Evolutionary conservation across 176 grass and related monocot species (phyloP).

Genomic region (Eragrostis curvula): DNA sequence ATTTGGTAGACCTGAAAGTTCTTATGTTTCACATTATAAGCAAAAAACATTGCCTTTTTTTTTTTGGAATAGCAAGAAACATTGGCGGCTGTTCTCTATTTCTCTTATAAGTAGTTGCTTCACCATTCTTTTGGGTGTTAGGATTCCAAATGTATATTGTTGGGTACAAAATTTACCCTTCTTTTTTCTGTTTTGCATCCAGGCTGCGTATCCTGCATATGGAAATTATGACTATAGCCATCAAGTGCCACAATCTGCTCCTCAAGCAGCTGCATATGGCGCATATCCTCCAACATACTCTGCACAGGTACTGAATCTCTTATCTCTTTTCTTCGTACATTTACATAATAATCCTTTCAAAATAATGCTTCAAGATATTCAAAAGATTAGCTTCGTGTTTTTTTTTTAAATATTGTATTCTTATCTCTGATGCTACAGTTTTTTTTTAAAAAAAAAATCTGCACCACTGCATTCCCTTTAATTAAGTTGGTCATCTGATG

Average conservation of each 20-base stretch:
- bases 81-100: not conserved
- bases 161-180: not conserved
- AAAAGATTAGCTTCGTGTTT: not conserved
- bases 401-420: conserved; percentile 12
- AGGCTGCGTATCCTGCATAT: conserved; percentile 69
- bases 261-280: conserved; percentile 67
- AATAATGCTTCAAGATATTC: conserved; percentile 18
- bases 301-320: conserved; percentile 56
- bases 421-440: not conserved
- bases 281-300: conserved; percentile 76
- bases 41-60: too few relatives aligned
- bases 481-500: conserved; percentile 11
- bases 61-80: too few relatives aligned
- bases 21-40: too few relatives aligned
- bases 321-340: not conserved
- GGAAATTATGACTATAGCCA: conserved; percentile 68
- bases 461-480: not conserved
- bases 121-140: not conserved
- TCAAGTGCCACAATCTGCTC: conserved; percentile 67
- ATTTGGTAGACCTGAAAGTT: not conserved
- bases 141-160: conserved; percentile 23
- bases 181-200: not conserved
- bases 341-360: too few relatives aligned
- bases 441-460: too few relatives aligned
- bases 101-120: not conserved